These are phyloP conservation scores for Sclerotinia minor DNA, from an alignment of 2,329 filamentous ascomycete species.

Conservation along the genomic window DNA sequence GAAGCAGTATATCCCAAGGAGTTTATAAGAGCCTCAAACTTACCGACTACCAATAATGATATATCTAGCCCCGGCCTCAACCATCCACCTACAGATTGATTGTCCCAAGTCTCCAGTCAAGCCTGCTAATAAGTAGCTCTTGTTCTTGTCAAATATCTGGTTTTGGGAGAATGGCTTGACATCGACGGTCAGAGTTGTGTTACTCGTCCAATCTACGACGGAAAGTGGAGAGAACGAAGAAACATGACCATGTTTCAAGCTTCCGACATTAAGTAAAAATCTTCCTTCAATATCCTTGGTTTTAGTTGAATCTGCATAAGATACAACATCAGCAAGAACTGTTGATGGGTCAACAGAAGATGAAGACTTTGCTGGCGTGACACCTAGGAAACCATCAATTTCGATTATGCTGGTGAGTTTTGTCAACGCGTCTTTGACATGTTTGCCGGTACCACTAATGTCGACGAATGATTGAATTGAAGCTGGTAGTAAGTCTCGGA, in stretches of 20 bases:
- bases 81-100: constrained; percentile 47
- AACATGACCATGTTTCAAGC: neutral
- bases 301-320: neutral
- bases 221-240: constrained; percentile 8
- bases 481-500: constrained; percentile 1
- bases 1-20: neutral
- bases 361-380: neutral
- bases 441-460: constrained; percentile 7
- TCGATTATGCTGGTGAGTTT: neutral
- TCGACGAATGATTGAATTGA: constrained; percentile 17
- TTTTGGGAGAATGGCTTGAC: constrained; percentile 15
- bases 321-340: neutral
- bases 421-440: neutral
- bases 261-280: neutral
- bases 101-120: constrained; percentile 41
- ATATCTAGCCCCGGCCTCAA: constrained; percentile 42
- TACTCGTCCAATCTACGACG: constrained; percentile 25
- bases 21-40: neutral
- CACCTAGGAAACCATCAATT: neutral
- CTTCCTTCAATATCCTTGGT: neutral
- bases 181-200: constrained; percentile 15
- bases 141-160: constrained; percentile 26
- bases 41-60: constrained; percentile 20
- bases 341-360: neutral
- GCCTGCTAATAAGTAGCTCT: constrained; percentile 42